These are phyloP conservation scores for Gossypium ekmanianum DNA, from an alignment of 345 rosid species.

Conservation along the genomic window DNA sequence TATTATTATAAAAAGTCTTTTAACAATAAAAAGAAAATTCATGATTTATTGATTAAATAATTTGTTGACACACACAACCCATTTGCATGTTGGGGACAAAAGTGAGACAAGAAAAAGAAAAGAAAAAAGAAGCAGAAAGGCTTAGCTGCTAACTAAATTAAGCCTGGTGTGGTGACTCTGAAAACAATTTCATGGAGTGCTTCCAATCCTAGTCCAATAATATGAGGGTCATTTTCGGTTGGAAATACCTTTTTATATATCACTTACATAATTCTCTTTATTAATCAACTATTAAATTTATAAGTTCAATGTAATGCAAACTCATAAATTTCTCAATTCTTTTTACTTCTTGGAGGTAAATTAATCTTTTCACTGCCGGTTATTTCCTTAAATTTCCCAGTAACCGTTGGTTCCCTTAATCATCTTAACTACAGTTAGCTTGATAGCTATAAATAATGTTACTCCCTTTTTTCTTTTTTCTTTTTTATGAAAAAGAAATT, in stretches of 20 bases:
- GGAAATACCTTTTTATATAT: not conserved
- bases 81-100: conserved; percentile 7
- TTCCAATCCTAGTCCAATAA: conserved; percentile 12
- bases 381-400: too few species aligned
- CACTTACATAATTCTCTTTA: too few species aligned
- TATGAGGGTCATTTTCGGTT: conserved; percentile 18
- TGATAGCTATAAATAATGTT: too few species aligned
- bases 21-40: not conserved
- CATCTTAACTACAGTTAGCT: too few species aligned
- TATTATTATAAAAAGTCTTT: not conserved
- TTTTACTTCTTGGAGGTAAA: too few species aligned
- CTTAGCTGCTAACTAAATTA: not conserved
- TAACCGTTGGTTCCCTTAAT: too few species aligned
- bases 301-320: too few species aligned
- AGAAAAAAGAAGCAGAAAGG: not conserved
- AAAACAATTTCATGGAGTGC: conserved; percentile 5
- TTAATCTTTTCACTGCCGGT: too few species aligned
- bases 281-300: too few species aligned
- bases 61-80: not conserved
- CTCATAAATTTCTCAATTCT: too few species aligned
- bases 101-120: not conserved
- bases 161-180: not conserved
- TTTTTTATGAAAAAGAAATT: too few species aligned
- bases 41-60: not conserved
- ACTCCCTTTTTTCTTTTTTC: too few species aligned